Evolutionary conservation across 2,329 filamentous ascomycete species (phyloP).

Genomic region (Claviceps fusiformis): DNA sequence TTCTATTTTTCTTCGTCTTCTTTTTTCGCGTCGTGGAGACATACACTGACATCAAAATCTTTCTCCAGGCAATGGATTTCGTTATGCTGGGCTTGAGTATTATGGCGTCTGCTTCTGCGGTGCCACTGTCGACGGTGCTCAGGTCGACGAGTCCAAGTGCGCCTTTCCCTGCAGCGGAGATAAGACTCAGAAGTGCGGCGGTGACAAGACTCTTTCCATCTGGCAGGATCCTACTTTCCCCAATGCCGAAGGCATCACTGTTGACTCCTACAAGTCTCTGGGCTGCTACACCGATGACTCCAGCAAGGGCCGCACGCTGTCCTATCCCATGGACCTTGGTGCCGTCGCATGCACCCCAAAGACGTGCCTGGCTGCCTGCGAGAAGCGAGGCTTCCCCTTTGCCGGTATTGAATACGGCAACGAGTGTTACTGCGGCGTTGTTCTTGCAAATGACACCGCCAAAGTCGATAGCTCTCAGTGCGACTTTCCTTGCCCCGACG

Average conservation of each 20-base stretch:
- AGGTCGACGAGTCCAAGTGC: conserved; percentile 39
- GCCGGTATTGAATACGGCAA: conserved; percentile 32
- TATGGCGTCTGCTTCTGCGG: conserved; percentile 41
- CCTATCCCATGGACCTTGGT: conserved; percentile 27
- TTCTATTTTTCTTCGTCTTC: neutral
- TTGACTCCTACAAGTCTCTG: conserved; percentile 40
- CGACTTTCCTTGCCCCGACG: conserved; percentile 37
- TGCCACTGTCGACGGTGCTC: conserved; percentile 37
- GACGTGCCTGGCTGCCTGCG: conserved; percentile 29
- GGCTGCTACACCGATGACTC: conserved; percentile 45
- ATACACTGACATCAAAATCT: neutral
- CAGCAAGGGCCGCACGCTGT: conserved; percentile 28
- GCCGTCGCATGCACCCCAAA: conserved; percentile 26
- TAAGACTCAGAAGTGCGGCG: conserved; percentile 32
- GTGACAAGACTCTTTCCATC: conserved; percentile 31
- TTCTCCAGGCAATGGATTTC: conserved; percentile 29
- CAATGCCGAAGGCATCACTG: conserved; percentile 27
- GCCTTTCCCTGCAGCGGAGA: conserved; percentile 40
- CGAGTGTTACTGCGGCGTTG: conserved; percentile 37
- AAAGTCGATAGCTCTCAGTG: conserved; percentile 28
- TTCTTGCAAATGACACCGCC: conserved; percentile 34
- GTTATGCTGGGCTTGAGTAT: conserved; percentile 37
- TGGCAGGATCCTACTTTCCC: conserved; percentile 36
- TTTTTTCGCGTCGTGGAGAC: neutral
- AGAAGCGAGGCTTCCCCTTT: conserved; percentile 29